Evolutionary conservation across 768 basidiomycete genomes (phyloP), one percentile per base, ranked within the genome.

Genomic region (Russula compacta): DNA sequence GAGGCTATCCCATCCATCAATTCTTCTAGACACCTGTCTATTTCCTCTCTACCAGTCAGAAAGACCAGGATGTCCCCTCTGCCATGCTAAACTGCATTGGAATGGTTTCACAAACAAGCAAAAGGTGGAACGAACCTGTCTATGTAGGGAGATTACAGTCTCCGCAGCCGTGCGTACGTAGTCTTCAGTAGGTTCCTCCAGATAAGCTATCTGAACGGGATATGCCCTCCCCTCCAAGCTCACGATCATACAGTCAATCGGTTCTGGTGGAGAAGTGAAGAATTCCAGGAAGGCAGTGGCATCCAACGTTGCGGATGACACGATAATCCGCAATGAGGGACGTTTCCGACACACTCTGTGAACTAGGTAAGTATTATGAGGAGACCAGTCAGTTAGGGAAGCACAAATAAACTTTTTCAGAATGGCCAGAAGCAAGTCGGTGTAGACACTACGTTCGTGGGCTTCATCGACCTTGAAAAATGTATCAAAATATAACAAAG

Each of bases 221-320:
- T 87, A 97, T 83, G 92, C 88, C 21, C 94, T 82, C 7, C 97
- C 97, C 73, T 98, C 95, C 38, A 98, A 75, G 69, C 89, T 91
- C 66, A 98, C 80, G 60, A 98, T 88, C 2, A 81, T 84, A 0
- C 89, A 89, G 59, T 91, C 92, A 60, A 84, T 80, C 2, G 78
- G 66, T n/a, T 79, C 76, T 17, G 77, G 78, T 19, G 80, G 80
- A 1, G 82, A 76, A 36, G 85, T 84, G 73, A 99, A 99, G 72
- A 94, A 98, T 55, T 95, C 86, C 42, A 87, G 74, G 69, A 99
- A 95, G 8, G 86, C 83, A 36, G 83, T 81, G 21, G 95, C 95
- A 70, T 99, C 97, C 29, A 99, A 84, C 0, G 97, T 99, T 3
- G 97, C 97, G 4, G 94, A 97, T 11, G 97, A 98, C 36, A 98